These are phyloP conservation scores for Penicillium sp. DNA, from an alignment of 2,329 filamentous ascomycete genomes.

Conservation along the genomic window DNA sequence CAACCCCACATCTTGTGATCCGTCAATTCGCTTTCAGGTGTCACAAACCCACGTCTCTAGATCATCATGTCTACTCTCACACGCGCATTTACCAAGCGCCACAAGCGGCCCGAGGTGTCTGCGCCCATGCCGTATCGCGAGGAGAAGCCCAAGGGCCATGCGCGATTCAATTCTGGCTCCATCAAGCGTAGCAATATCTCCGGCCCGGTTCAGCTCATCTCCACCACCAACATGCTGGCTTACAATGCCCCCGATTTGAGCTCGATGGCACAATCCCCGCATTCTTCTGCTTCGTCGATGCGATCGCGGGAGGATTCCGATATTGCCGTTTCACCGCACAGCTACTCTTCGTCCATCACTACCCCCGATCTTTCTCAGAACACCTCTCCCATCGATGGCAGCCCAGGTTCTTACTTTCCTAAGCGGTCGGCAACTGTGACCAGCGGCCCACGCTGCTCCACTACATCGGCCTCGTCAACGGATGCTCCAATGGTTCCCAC, in stretches of 20 bases:
- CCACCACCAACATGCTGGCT: constrained; percentile 93
- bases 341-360: constrained; percentile 50
- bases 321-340: constrained; percentile 45
- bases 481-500: constrained; percentile 70
- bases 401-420: constrained; percentile 61
- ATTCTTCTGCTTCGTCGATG: constrained; percentile 51
- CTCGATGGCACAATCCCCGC: constrained; percentile 33
- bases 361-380: constrained; percentile 50
- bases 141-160: constrained; percentile 30
- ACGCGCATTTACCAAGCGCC: constrained; percentile 51
- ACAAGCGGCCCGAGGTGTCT: constrained; percentile 48
- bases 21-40: neutral
- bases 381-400: constrained; percentile 51
- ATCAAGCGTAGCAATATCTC: constrained; percentile 67
- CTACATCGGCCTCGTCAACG: constrained; percentile 47
- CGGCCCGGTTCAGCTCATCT: constrained; percentile 78
- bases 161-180: constrained; percentile 45
- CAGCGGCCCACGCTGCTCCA: constrained; percentile 51
- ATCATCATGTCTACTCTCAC: constrained; percentile 41
- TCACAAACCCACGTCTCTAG: neutral
- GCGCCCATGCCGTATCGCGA: constrained; percentile 45
- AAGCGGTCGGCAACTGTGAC: constrained; percentile 69
- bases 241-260: constrained; percentile 89
- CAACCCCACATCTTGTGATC: neutral
- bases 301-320: constrained; percentile 74